Percentiles rank a stretch among this genome's conserved stretches.
These are phyloP conservation scores for Mesostigma viride DNA, from an alignment of 139 green algal species.

Conservation along the genomic window DNA sequence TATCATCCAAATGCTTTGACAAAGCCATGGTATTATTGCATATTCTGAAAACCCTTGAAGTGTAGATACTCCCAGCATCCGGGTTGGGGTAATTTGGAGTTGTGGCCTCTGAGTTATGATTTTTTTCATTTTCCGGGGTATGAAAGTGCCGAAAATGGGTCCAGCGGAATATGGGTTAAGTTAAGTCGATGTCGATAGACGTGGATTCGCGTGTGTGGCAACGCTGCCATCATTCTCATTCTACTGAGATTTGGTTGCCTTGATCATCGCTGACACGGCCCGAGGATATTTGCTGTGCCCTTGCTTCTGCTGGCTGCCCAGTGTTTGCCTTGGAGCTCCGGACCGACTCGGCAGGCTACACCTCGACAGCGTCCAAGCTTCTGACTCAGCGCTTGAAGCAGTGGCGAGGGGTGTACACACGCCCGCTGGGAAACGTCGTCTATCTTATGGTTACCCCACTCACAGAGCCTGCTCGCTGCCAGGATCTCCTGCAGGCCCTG, in stretches of 20 bases:
- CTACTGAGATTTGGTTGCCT: not conserved
- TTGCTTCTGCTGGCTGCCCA: conserved; percentile 40
- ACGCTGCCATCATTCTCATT: not conserved
- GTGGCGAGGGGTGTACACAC: conserved; percentile 52
- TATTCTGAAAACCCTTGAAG: no score
- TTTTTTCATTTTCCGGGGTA: no score
- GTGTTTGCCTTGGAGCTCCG: conserved; percentile 73
- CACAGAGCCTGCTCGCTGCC: conserved; percentile 35
- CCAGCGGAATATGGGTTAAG: not conserved
- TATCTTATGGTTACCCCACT: conserved; percentile 84
- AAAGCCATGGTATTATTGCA: no score
- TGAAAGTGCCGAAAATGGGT: no score
- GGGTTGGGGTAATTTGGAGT: no score
- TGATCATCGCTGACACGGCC: not conserved
- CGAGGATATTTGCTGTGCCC: not conserved
- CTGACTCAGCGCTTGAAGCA: not conserved
- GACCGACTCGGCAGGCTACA: not conserved
- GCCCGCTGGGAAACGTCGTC: conserved; percentile 78
- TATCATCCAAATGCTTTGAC: no score
- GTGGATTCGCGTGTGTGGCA: not conserved
- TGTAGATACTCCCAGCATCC: no score
- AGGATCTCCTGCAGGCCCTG: conserved; percentile 24
- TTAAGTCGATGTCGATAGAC: not conserved
- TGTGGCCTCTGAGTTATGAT: no score
- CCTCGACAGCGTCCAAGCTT: conserved; percentile 6